A percentile compares a stretch with the other conserved stretches of the same genome.
These are phyloP conservation scores for Penicillium pulvis DNA, from an alignment of 495 filamentous ascomycete species.

Conservation along the genomic window DNA sequence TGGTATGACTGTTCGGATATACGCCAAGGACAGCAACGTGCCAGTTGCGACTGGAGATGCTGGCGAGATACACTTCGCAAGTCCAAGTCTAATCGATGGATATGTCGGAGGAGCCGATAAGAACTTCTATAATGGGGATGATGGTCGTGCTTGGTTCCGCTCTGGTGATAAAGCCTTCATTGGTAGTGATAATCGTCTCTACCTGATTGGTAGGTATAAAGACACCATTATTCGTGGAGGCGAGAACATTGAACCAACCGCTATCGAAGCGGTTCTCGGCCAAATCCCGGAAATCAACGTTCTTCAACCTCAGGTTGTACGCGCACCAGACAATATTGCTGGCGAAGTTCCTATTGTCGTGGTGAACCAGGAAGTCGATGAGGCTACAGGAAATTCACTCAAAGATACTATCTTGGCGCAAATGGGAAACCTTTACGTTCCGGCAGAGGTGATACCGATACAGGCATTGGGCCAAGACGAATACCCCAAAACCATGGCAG, in stretches of 20 bases:
- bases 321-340: constrained; percentile 18
- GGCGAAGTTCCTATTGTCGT: constrained; percentile 29
- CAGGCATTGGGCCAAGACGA: constrained; percentile 30
- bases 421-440: constrained; percentile 37
- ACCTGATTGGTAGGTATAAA: constrained; percentile 49
- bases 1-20: constrained; percentile 37
- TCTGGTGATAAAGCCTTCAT: constrained; percentile 51
- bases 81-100: constrained; percentile 25
- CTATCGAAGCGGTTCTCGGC: constrained; percentile 38
- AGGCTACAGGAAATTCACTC: constrained; percentile 16
- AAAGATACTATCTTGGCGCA: constrained; percentile 25
- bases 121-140: constrained; percentile 37
- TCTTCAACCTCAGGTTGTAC: constrained; percentile 25
- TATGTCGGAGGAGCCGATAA: constrained; percentile 31
- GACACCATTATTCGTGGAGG: constrained; percentile 54
- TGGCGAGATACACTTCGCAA: constrained; percentile 47
- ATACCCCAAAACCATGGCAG: constrained; percentile 39
- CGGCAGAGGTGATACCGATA: constrained; percentile 35
- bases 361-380: constrained; percentile 3
- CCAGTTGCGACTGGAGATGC: constrained; percentile 19
- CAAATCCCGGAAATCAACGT: constrained; percentile 23
- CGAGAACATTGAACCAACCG: constrained; percentile 45
- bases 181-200: constrained; percentile 33
- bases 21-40: constrained; percentile 6
- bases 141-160: constrained; percentile 36